A percentile compares a stretch with the other conserved stretches of the same genome.
Evolutionary conservation across 1,284 basidiomycete genomes (phyloP).

Genomic region (Afroboletus lepidellus): DNA sequence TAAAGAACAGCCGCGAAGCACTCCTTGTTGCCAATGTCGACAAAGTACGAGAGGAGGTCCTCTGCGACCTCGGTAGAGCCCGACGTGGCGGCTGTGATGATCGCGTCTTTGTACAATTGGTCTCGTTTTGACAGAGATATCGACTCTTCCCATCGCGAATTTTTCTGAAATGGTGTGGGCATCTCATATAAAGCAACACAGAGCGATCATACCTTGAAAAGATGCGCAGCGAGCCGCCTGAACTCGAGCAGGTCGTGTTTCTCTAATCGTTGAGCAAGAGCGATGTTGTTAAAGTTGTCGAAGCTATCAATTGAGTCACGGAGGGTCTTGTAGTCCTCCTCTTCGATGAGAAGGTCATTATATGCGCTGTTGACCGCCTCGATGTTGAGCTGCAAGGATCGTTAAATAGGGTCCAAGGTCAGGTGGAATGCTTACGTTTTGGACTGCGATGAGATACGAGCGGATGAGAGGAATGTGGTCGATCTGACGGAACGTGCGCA

Average conservation of each 20-base stretch:
- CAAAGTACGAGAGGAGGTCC: conserved; percentile 91
- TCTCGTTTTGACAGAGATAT: conserved; percentile 94
- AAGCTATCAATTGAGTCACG: conserved; percentile 96
- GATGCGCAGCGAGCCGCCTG: conserved; percentile 88
- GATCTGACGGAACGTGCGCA: conserved; percentile 93
- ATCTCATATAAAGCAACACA: not conserved
- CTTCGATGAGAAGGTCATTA: conserved; percentile 95
- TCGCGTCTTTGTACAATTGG: conserved; percentile 94
- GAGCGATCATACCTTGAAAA: conserved; percentile 74
- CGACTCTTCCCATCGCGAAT: conserved; percentile 91
- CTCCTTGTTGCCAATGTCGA: conserved; percentile 98
- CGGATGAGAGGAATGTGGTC: conserved; percentile 96
- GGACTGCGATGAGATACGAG: conserved; percentile 94
- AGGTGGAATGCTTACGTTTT: conserved; percentile 60
- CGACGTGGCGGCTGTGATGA: conserved; percentile 89
- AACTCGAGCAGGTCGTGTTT: conserved; percentile 94
- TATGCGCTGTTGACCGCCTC: conserved; percentile 98
- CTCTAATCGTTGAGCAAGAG: conserved; percentile 84
- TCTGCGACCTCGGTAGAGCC: conserved; percentile 83
- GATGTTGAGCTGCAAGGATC: conserved; percentile 72
- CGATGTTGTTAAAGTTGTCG: conserved; percentile 95
- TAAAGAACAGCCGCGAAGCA: conserved; percentile 92
- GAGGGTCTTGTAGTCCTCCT: conserved; percentile 97
- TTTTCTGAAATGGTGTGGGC: conserved; percentile 64
- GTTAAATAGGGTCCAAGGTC: conserved; percentile 6